Evolutionary conservation across 2,329 filamentous ascomycete species (phyloP).

Genomic region (Aureobasidium melanogenum): DNA sequence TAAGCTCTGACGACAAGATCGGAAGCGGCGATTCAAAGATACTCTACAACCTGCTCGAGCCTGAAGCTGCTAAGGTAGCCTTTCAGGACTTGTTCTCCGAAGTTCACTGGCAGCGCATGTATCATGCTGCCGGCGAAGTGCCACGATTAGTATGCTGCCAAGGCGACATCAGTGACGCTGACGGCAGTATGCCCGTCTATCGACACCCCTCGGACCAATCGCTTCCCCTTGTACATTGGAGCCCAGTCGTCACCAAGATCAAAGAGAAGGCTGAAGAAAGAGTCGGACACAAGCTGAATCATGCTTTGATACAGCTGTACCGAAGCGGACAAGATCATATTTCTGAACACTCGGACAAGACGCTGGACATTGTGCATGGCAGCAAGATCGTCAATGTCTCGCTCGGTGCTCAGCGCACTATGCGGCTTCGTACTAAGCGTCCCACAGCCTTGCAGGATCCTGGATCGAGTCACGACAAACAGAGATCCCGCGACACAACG

Average conservation of each 20-base stretch:
- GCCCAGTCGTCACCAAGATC: slow-evolving; percentile 60
- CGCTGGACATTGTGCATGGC: slow-evolving; percentile 72
- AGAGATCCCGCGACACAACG: background rate
- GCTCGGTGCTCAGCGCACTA: slow-evolving; percentile 81
- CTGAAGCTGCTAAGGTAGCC: slow-evolving; percentile 40
- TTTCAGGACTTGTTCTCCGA: slow-evolving; percentile 67
- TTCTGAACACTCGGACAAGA: slow-evolving; percentile 95
- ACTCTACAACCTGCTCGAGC: slow-evolving; percentile 59
- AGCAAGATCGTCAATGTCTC: slow-evolving; percentile 90
- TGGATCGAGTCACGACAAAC: background rate
- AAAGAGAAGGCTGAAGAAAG: slow-evolving; percentile 59
- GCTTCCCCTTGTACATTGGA: slow-evolving; percentile 67
- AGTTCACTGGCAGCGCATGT: slow-evolving; percentile 85
- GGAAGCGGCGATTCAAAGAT: slow-evolving; percentile 67
- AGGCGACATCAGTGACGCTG: slow-evolving; percentile 58
- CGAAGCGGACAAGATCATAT: slow-evolving; percentile 86
- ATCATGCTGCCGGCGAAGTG: slow-evolving; percentile 82
- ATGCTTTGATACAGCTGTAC: slow-evolving; percentile 88
- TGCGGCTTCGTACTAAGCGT: slow-evolving; percentile 81
- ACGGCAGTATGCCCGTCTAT: slow-evolving; percentile 81
- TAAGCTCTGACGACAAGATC: slow-evolving; percentile 47
- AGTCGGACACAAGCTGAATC: slow-evolving; percentile 76
- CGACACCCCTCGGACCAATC: slow-evolving; percentile 88
- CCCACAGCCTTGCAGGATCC: background rate
- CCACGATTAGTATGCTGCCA: slow-evolving; percentile 87